Base-by-base conservation (phyloP, 1,284 basidiomycete species). In the Salmacisia buchloeana region DNA sequence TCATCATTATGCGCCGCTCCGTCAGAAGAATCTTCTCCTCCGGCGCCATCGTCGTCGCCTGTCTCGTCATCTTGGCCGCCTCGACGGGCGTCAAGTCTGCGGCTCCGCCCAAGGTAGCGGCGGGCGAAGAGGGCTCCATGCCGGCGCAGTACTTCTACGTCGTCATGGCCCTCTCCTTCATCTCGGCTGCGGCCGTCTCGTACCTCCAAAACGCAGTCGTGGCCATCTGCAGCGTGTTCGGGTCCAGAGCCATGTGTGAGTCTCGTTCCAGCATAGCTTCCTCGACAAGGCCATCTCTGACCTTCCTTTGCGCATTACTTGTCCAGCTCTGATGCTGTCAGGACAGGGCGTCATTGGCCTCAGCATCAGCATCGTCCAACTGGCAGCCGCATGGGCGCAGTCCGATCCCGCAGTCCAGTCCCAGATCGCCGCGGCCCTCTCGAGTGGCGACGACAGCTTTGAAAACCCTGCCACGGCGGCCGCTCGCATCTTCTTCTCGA, bases 171-270 rank as follows among this genome's bases (percentile, higher is more conserved):
- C 27, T 72, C 2, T 62, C 70, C 39, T 52, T 59, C 35, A 23
- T 71, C 23, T 61, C 74, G n/a, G 70, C 75, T 10, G 67, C 70
- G 23, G 69, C 67, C 13, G 67, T 66, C 36, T 69, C 73, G 2
- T 77, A 75, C 49, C 43, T 77, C 29, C 75, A 77, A 62, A 74
- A 72, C 58, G 73, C 73, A 31, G 74, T 75, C 23, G 73, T 77
- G 21, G 69, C 72, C 15, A 67, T 77, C 60, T 69, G 70, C 25
- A 70, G 72, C 15, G 66, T 68, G 3, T 77, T 74, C 34, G 75
- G 73, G 18, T 69, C 69, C 7, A 21, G 63, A 7, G 68, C 69
- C 54, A 75, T 77, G 72, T 73, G 75, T 54, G 29, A 54, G 49
- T 54, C 15, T 15, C 4, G n/a, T n/a, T n/a, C n/a, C n/a, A n/a